phyloP scores from a whole-genome alignment of 176 grass and related monocot genomes.

The Juncus inflexus region DNA sequence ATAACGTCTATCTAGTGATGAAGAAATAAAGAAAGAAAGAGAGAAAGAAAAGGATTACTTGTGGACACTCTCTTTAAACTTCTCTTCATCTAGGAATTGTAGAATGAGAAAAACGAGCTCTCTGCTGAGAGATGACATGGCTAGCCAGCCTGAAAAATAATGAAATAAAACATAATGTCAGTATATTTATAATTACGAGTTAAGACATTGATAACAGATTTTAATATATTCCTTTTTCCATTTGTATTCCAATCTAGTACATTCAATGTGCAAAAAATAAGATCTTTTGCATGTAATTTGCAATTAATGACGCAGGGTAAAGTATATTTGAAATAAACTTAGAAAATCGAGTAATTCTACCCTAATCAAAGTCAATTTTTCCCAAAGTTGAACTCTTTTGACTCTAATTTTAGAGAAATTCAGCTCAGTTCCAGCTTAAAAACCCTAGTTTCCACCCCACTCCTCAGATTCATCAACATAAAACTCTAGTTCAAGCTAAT shows the following conservation, averaged over 20 bases:
- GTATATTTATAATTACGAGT: not conserved
- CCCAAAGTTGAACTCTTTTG: too few species aligned
- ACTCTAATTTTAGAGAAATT: too few species aligned
- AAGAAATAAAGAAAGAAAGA: not conserved
- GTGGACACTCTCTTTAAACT: conserved; percentile 45
- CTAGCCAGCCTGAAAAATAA: conserved; percentile 15
- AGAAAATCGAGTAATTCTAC: too few species aligned
- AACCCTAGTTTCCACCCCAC: too few species aligned
- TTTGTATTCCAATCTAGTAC: not conserved
- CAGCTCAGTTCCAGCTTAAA: too few species aligned
- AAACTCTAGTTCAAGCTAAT: not conserved
- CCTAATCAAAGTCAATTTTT: too few species aligned
- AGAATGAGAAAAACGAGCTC: conserved; percentile 48
- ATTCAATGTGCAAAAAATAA: not conserved
- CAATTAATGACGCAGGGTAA: not conserved
- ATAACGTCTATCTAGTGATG: not conserved
- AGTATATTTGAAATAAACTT: not conserved
- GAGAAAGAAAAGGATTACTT: conserved; percentile 31
- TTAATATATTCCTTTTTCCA: not conserved
- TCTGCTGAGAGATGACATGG: conserved; percentile 49
- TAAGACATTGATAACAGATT: not conserved
- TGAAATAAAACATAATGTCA: conserved; percentile 11
- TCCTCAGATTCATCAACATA: not conserved
- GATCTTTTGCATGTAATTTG: not conserved
- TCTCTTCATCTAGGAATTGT: conserved; percentile 47